Percentiles rank a stretch among this genome's conserved stretches.
phyloP scores from a whole-genome alignment of 768 basidiomycete genomes.

The Plicaturopsis crispa region DNA sequence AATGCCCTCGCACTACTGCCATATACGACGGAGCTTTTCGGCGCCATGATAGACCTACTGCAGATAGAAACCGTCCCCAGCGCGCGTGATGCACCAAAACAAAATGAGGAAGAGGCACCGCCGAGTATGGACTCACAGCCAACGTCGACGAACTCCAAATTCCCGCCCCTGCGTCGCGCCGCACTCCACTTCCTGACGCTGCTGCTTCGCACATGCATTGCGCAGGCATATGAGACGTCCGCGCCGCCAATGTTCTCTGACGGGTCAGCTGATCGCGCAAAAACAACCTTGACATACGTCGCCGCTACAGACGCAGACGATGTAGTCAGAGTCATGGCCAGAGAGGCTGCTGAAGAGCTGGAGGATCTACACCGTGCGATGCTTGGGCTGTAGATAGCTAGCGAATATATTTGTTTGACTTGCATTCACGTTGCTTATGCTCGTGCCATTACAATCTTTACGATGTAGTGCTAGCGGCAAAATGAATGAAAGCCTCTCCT shows the following conservation, averaged over 20 bases:
- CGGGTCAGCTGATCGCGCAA: constrained; percentile 39
- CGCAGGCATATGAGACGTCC: constrained; percentile 38
- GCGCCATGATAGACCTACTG: constrained; percentile 71
- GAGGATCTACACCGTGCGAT: constrained; percentile 40
- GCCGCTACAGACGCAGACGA: constrained; percentile 64
- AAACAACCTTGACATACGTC: constrained; percentile 61
- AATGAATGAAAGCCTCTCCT: no score
- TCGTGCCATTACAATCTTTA: no score
- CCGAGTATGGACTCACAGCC: constrained; percentile 50
- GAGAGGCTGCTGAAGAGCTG: constrained; percentile 54
- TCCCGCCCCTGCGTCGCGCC: constrained; percentile 78
- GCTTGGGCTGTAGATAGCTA: constrained; percentile 25
- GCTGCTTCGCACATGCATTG: constrained; percentile 53
- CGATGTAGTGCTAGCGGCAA: no score
- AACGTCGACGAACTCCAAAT: constrained; percentile 49
- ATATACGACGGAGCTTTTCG: constrained; percentile 54
- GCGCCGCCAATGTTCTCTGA: constrained; percentile 23
- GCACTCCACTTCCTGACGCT: constrained; percentile 77
- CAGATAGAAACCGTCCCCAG: constrained; percentile 47
- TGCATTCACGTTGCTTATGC: no score
- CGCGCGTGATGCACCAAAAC: constrained; percentile 9
- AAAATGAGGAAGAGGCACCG: constrained; percentile 11
- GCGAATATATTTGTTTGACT: no score
- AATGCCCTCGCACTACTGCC: constrained; percentile 53
- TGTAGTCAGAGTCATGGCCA: constrained; percentile 69